These are phyloP conservation scores for Penicillium frequentans DNA, from an alignment of 2,329 filamentous ascomycete genomes.

Conservation along the genomic window DNA sequence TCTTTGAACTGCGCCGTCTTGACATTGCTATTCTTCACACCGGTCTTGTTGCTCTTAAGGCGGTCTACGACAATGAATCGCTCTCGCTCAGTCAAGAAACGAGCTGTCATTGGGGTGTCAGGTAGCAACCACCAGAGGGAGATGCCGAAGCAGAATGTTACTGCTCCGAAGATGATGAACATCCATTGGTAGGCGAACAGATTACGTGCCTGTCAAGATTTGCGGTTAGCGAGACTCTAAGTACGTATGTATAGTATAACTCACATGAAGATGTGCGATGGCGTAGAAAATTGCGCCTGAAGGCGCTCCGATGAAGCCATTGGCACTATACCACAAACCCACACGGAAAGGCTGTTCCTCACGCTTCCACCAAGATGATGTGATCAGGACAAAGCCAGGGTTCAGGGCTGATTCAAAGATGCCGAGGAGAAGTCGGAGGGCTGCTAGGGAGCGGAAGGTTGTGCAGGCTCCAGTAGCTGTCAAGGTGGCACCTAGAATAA, in stretches of 20 bases:
- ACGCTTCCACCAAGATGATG: slow-evolving; percentile 1
- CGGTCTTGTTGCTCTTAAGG: slow-evolving; percentile 2
- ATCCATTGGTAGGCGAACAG: slow-evolving; percentile 7
- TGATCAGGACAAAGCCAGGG: slow-evolving; percentile 3
- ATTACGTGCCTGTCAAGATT: neutral
- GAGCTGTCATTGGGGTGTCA: neutral
- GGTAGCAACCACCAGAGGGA: slow-evolving; percentile 5
- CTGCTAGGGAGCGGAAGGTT: neutral
- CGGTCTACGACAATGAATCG: slow-evolving; percentile 4
- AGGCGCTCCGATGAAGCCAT: slow-evolving; percentile 1
- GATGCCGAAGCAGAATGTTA: slow-evolving; percentile 1
- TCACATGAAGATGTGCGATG: neutral
- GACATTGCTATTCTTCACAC: slow-evolving; percentile 1
- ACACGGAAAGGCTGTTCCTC: slow-evolving; percentile 1
- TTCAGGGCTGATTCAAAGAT: neutral
- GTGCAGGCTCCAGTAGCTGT: neutral
- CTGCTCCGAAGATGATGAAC: slow-evolving; percentile 6
- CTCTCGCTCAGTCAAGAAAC: neutral
- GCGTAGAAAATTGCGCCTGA: neutral
- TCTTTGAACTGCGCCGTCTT: slow-evolving; percentile 7
- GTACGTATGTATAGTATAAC: neutral
- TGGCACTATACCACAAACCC: slow-evolving; percentile 3
- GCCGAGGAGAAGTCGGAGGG: neutral
- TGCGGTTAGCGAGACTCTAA: neutral
- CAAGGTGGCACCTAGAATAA: neutral